Evolutionary conservation across 2,329 filamentous ascomycete genomes (phyloP), one percentile per base, ranked within the genome.

Genomic region (Fusarium tjaetaba): DNA sequence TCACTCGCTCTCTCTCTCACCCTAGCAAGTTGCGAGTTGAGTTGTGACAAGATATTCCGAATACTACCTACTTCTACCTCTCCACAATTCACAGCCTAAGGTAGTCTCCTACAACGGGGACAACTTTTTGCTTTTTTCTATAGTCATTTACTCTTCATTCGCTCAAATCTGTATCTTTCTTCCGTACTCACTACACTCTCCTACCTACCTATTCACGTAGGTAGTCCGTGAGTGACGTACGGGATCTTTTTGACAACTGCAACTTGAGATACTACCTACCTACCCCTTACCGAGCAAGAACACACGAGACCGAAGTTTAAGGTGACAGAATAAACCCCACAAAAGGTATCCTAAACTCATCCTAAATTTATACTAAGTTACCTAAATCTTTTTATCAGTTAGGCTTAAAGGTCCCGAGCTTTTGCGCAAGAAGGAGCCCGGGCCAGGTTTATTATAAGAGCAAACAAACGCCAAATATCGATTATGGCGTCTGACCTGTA

Each of bases 401-500:
- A 30, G 30, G 30, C 30, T 30, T 30, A 11, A 30, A 30, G 30
- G 30, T 30, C 30, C 30, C 30, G 30, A 30, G 8, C 18, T 28
- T 28, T 30, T 70, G 51, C 16, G 38, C 41, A 70, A 36, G 46
- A 70, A 70, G 56, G 52, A 43, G 34, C 49, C 45, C 36, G 36
- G 28, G n/a, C 34, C 41, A 39, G 36, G 32, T 30, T 41, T 41
- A 30, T 41, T 53, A 70, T 65, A 70, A 48, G 36, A 73, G 52
- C 71, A 72, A 73, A 49, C 71, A 26, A 65, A 41, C 45, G 43
- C 32, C 66, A 53, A 69, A 30, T 41, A 60, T 45, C 30, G 38
- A 45, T 52, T 38, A 73, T 74, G 71, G 63, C 55, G 46, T 69
- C 68, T 36, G 43, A 61, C 30, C 28, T 60, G 71, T 73, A 55